Evolutionary conservation across 345 rosid genomes (phyloP), one percentile per base, ranked within the genome.

Genomic region (Stellera chamaejasme): DNA sequence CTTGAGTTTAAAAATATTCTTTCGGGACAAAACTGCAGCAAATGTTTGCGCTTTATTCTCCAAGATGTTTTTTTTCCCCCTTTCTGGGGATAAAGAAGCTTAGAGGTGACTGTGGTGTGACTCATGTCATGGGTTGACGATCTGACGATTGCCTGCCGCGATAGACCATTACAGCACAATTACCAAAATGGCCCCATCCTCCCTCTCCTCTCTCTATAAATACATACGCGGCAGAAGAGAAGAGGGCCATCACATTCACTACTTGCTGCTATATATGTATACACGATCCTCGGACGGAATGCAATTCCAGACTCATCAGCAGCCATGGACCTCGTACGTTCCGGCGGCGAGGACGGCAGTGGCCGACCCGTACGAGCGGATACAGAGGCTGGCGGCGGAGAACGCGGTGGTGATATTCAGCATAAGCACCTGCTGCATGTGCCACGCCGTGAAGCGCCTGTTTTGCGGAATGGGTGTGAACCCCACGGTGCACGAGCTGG

Each of bases 351-450:
- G 73, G 43, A 36, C 58, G 3, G 13, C 25, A 45, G 55, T 11
- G 9, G 66, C 79, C 43, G 83, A 82, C 61, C 67, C 78, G 1
- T 25, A 78, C 72, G 74, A 75, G 51, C 70, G 82, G 27, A 79
- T 90, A 59, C 82, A 77, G 77, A 68, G 78, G 71, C 55, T 91
- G 52, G 98, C 85, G 0, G 67, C 94, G 2, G 98, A 83, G 72
- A 85, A 71, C 52, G 96, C 98, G 10, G 98, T 91, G 70, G 98
- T 91, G 62, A 79, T 91, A 28, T 85, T 91, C 71, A 87, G 98
- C 77, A 69, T 78, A 10, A 91, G 98, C 75, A 78, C 75, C 0
- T 91, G 98, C 76, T 91, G 98, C 84, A 91, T 91, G 98, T 91
- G 96, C 72, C 98, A 87, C 68, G 91, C 87, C 61, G 78, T 80